phyloP scores from a whole-genome alignment of 176 grass and related monocot species.

The Triticum dicoccoides region DNA sequence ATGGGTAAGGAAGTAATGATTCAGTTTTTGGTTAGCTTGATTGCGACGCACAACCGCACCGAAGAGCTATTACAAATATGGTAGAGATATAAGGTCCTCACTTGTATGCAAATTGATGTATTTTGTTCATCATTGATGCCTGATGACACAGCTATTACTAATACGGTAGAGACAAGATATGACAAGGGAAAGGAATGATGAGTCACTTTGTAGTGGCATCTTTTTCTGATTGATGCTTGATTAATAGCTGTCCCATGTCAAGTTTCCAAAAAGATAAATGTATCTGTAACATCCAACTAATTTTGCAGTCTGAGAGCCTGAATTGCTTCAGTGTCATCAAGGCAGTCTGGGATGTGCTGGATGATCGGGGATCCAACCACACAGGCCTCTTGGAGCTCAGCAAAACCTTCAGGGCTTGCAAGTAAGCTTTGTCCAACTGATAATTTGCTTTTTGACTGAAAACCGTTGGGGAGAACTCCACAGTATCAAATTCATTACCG shows the following conservation, averaged over 20 bases:
- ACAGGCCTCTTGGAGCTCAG: slow-evolving; percentile 71
- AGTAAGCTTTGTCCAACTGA: slow-evolving; percentile 43
- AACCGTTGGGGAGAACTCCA: neutral
- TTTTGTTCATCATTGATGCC: neutral
- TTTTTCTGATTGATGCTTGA: neutral
- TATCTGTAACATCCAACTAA: slow-evolving; percentile 1
- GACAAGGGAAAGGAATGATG: neutral
- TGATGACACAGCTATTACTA: neutral
- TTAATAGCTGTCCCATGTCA: neutral
- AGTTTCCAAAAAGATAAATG: neutral
- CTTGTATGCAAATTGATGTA: too few species aligned
- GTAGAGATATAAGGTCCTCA: neutral
- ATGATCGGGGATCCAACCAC: slow-evolving; percentile 40
- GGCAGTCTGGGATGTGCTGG: slow-evolving; percentile 69
- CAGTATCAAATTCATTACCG: too few species aligned
- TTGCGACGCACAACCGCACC: neutral
- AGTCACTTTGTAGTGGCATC: neutral
- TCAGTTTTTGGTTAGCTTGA: neutral
- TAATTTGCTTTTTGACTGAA: neutral
- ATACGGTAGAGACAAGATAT: neutral
- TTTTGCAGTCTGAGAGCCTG: slow-evolving; percentile 72
- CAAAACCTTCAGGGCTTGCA: slow-evolving; percentile 88
- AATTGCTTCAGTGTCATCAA: slow-evolving; percentile 91
- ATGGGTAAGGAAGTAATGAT: neutral
- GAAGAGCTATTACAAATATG: neutral